A percentile compares a stretch with the other conserved stretches of the same genome.
These are phyloP conservation scores for Gossypium stocksii DNA, from an alignment of 345 rosid species.

Conservation along the genomic window DNA sequence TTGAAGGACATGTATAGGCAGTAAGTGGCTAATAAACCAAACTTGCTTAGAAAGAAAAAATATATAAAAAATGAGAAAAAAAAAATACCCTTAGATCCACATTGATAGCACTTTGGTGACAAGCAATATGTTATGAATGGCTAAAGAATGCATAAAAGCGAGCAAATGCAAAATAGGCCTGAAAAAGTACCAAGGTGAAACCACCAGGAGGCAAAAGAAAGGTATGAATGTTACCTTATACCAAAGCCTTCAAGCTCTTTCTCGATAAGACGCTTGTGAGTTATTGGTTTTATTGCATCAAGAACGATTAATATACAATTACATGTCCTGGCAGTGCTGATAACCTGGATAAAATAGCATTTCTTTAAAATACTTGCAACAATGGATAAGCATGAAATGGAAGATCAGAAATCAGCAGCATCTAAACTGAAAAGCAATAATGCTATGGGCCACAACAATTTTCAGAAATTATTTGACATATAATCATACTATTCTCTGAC, in stretches of 20 bases:
- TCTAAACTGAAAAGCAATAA: background rate
- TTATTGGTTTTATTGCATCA: slow-evolving; percentile 96
- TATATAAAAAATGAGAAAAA: background rate
- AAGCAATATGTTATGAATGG: slow-evolving; percentile 3
- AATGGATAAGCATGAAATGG: background rate
- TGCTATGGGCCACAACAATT: background rate
- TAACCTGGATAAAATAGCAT: slow-evolving; percentile 53
- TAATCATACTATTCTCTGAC: background rate
- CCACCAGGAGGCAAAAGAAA: background rate
- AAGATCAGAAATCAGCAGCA: slow-evolving; percentile 4
- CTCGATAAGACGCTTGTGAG: slow-evolving; percentile 97
- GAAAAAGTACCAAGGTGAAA: background rate
- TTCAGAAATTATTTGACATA: background rate
- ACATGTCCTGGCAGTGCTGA: slow-evolving; percentile 96
- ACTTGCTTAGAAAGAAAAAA: background rate
- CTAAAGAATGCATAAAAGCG: background rate
- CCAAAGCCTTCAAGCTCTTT: slow-evolving; percentile 99
- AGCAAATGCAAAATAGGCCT: background rate
- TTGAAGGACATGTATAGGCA: background rate
- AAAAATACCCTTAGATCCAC: background rate
- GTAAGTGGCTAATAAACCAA: background rate
- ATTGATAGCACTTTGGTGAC: background rate
- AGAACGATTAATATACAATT: slow-evolving; percentile 92
- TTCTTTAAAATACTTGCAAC: background rate
- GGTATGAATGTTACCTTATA: slow-evolving; percentile 56